A percentile compares a stretch with the other conserved stretches of the same genome.
These are phyloP conservation scores for Zalaria sp. DNA, from an alignment of 2,329 filamentous ascomycete genomes.

Conservation along the genomic window DNA sequence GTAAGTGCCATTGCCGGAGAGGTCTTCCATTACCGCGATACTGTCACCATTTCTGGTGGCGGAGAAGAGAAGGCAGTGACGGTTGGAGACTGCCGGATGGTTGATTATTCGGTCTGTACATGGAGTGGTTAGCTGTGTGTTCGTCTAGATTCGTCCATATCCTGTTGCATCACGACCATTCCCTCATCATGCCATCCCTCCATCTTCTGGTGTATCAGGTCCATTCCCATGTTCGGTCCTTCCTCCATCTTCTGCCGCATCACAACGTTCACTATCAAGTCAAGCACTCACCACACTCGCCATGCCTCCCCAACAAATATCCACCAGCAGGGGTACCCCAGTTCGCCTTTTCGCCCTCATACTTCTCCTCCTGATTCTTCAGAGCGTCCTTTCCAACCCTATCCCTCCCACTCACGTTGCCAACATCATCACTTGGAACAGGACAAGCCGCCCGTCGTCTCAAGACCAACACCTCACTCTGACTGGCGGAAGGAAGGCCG, in stretches of 20 bases:
- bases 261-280: constrained; percentile 3
- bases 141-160: too few species aligned
- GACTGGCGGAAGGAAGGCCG: constrained; percentile 23
- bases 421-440: constrained; percentile 28
- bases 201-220: too few species aligned
- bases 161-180: too few species aligned
- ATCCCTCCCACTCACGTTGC: constrained; percentile 25
- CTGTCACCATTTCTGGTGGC: constrained; percentile 44
- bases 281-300: constrained; percentile 79
- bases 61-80: constrained; percentile 58
- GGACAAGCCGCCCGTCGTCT: constrained; percentile 61
- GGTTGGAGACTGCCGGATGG: constrained; percentile 73
- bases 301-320: constrained; percentile 83
- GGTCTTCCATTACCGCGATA: constrained; percentile 71
- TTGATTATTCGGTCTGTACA: constrained; percentile 53
- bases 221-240: constrained; percentile 11
- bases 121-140: too few species aligned
- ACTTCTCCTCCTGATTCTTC: constrained; percentile 46
- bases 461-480: constrained; percentile 50
- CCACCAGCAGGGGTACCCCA: constrained; percentile 57
- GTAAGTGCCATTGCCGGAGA: constrained; percentile 93
- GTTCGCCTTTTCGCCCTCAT: constrained; percentile 35
- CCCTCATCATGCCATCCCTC: too few species aligned
- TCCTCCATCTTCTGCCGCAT: neutral
- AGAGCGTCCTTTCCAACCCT: constrained; percentile 36